phyloP scores from a whole-genome alignment of 2,329 filamentous ascomycete species.

The Venturiaceae sp. region DNA sequence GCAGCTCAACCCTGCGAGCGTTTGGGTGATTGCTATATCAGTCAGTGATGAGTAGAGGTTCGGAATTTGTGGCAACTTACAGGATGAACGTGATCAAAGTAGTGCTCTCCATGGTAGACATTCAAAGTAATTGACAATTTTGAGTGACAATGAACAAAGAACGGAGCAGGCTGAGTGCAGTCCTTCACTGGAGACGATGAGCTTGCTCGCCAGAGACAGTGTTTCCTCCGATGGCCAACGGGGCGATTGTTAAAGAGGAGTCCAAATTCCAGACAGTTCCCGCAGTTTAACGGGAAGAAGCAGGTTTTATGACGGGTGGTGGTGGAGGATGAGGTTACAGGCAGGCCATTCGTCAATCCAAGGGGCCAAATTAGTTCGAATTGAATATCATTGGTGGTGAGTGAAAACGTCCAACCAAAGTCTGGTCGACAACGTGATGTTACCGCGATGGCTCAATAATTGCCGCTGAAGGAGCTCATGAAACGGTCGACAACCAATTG shows the following conservation, averaged over 20 bases:
- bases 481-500: not conserved
- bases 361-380: not conserved
- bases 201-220: too few species aligned
- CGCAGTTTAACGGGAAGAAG: not conserved
- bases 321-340: not conserved
- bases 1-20: slow-evolving; percentile 62
- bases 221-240: not conserved
- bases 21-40: slow-evolving; percentile 37
- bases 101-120: slow-evolving; percentile 21
- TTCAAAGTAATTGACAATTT: not conserved
- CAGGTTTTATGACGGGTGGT: not conserved
- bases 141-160: too few species aligned
- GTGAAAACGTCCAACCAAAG: not conserved
- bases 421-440: not conserved
- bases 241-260: not conserved
- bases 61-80: slow-evolving; percentile 8
- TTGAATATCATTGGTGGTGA: not conserved
- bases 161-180: too few species aligned
- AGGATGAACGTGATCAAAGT: slow-evolving; percentile 29
- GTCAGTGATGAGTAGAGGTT: not conserved
- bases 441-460: not conserved
- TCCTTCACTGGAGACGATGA: too few species aligned
- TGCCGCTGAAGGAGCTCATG: not conserved
- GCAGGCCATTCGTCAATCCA: not conserved
- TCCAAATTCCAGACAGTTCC: too few species aligned